Base-by-base conservation (phyloP, 2,329 filamentous ascomycete genomes). In the Microcyclosporella mali region DNA sequence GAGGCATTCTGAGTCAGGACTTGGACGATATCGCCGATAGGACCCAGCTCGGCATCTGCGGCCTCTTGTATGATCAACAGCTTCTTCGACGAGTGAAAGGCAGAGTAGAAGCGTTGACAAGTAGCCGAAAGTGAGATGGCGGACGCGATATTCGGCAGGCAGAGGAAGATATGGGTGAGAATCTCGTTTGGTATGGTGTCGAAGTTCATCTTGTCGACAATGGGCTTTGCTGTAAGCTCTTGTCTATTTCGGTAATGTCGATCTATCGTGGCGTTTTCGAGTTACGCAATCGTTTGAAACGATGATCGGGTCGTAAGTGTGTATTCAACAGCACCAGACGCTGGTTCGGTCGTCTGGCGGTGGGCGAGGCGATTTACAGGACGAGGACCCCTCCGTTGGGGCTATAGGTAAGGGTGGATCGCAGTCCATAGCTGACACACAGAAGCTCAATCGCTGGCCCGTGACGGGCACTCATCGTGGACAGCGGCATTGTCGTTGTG, bases 1-100 rank as follows among this genome's bases (percentile, higher is more conserved):
- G 71, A 77, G 31, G 70, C 64, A 51, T 82, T 81, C 56, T 79
- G 73, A 14, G 78, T 81, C 29, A 80, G 64, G 14, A 82, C 63
- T 55, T 80, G 78, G 43, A 76, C 68, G 46, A 77, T 71, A 57
- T 81, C 77, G 43, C 75, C 55, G 11, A 81, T 59, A 2, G 78
- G 78, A 0, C 78, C 77, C 51, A 73, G 78, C 56, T 81, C 73
- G 25, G 63, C 58, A 55, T 80, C 74, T 18, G 73, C 73, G 18
- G 70, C 75, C 38, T 65, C 56, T 45, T 70, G 67, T 41, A 82
- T 70, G 40, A 80, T 76, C 39, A 67, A 55, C 14, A 80, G 65
- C 51, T 74, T 74, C 55, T 74, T 74, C 35, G 74, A 74, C 9
- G 70, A 71, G 14, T 68, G 59, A 51, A 73, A 76, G 47, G 80